Conservation (phyloP, 2,329 filamentous ascomycete genomes). For the Fusarium avenaceum region DNA sequence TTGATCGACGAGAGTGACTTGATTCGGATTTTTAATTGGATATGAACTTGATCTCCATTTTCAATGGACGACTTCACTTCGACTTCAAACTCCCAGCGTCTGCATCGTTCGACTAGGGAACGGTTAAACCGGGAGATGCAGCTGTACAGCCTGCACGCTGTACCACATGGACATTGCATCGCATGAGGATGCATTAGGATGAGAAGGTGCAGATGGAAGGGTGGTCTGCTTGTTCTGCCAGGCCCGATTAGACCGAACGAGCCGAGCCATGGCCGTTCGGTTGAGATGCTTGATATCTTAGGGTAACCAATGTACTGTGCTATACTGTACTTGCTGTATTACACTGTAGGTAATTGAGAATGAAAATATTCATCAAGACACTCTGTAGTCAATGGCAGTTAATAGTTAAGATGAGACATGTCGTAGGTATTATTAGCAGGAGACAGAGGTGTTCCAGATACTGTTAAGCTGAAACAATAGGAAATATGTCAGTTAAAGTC, state of each 20-base stretch:
- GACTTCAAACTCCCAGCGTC: neutral
- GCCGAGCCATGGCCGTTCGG: constrained; percentile 22
- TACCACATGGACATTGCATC: constrained; percentile 24
- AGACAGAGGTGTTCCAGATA: neutral
- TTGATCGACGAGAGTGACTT: neutral
- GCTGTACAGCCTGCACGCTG: constrained; percentile 7
- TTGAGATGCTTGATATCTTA: neutral
- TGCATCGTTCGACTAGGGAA: neutral
- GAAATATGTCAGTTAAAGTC: neutral
- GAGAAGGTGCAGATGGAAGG: constrained; percentile 26
- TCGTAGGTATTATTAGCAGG: neutral
- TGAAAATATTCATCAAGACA: constrained; percentile 2
- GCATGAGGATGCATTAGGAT: constrained; percentile 33
- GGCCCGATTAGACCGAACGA: constrained; percentile 23
- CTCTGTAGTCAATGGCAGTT: neutral
- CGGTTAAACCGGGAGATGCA: constrained; percentile 11
- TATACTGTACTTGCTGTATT: neutral
- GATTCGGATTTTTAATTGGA: neutral
- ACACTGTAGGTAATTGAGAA: constrained; percentile 8
- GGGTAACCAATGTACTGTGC: neutral
- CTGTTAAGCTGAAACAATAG: neutral
- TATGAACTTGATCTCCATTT: neutral
- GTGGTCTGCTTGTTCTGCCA: constrained; percentile 1
- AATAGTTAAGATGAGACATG: neutral
- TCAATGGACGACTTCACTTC: neutral